Percentiles rank a stretch among this genome's conserved stretches.
phyloP scores from a whole-genome alignment of 768 basidiomycete species.

The Termitomyces sp. region DNA sequence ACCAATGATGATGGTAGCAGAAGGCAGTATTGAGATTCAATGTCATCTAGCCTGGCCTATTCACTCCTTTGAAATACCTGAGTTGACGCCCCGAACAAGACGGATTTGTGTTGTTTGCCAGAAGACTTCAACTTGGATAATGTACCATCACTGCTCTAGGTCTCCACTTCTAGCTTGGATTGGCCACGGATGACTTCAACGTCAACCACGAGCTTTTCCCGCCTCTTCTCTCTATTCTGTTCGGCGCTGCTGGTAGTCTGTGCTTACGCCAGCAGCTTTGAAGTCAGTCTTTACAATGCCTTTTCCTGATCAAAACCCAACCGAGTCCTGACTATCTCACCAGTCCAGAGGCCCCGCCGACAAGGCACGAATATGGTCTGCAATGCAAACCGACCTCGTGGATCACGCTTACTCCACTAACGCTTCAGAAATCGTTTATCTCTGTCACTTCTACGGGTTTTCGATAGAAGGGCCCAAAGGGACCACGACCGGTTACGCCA shows the following conservation, averaged over 20 bases:
- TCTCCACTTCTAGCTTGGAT: background rate
- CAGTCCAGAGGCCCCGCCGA: conserved; percentile 15
- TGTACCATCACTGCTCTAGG: background rate
- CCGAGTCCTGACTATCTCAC: background rate
- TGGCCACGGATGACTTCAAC: background rate
- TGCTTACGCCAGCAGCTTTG: conserved; percentile 1
- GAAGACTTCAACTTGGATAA: background rate
- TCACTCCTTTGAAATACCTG: background rate
- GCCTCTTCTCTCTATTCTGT: background rate
- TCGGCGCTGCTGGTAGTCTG: background rate
- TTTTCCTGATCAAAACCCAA: background rate
- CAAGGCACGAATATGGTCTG: conserved; percentile 21
- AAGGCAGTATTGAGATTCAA: background rate
- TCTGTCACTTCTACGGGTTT: conserved; percentile 24
- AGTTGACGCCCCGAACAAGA: background rate
- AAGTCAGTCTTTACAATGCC: conserved; percentile 1
- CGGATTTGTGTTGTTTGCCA: background rate
- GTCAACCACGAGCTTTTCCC: background rate
- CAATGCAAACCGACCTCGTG: conserved; percentile 22
- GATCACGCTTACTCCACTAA: conserved; percentile 25
- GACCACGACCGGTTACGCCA: conserved; percentile 19
- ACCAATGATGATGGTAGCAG: too few relatives aligned
- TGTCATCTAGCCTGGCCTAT: background rate
- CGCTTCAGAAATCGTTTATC: conserved; percentile 17
- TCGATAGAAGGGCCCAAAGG: conserved; percentile 20